phyloP scores from a whole-genome alignment of 768 basidiomycete species.

The Mrakia hoshinonis region DNA sequence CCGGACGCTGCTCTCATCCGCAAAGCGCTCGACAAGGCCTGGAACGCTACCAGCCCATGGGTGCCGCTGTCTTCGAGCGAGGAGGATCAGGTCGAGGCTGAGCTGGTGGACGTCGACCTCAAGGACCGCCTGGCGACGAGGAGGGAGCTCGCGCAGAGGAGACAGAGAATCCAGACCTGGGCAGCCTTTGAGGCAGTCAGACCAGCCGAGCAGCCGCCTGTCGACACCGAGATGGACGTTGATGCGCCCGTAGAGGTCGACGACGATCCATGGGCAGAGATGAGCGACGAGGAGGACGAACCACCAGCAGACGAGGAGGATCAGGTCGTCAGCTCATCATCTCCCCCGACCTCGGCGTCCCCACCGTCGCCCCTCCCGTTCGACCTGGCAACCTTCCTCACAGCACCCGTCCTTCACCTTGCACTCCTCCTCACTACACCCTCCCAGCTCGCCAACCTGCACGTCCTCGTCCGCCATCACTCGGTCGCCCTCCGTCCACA shows the following conservation, averaged over 20 bases:
- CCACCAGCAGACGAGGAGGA: neutral
- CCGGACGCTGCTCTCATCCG: neutral
- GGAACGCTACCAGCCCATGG: slow-evolving; percentile 8
- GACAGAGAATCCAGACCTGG: slow-evolving; percentile 15
- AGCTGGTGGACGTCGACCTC: neutral
- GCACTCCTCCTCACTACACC: slow-evolving; percentile 61
- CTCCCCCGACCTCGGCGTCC: slow-evolving; percentile 4
- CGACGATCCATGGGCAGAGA: slow-evolving; percentile 65
- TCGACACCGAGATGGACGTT: slow-evolving; percentile 47
- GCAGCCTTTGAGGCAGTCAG: neutral
- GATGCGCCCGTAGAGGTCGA: slow-evolving; percentile 49
- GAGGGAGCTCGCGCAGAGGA: slow-evolving; percentile 17
- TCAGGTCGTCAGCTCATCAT: slow-evolving; percentile 23
- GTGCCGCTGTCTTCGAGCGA: neutral
- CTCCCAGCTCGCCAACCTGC: slow-evolving; percentile 54
- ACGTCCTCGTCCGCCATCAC: slow-evolving; percentile 54
- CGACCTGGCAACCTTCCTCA: slow-evolving; percentile 58
- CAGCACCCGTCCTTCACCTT: slow-evolving; percentile 50
- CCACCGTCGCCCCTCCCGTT: slow-evolving; percentile 38
- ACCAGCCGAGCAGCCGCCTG: slow-evolving; percentile 26
- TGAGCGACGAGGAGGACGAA: slow-evolving; percentile 36
- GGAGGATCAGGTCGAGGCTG: neutral
- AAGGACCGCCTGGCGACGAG: neutral
- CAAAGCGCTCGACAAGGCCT: slow-evolving; percentile 6
- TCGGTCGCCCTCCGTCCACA: slow-evolving; percentile 54